Conservation (phyloP, 2,329 filamentous ascomycete species). For the Sordariomycetes sp. region DNA sequence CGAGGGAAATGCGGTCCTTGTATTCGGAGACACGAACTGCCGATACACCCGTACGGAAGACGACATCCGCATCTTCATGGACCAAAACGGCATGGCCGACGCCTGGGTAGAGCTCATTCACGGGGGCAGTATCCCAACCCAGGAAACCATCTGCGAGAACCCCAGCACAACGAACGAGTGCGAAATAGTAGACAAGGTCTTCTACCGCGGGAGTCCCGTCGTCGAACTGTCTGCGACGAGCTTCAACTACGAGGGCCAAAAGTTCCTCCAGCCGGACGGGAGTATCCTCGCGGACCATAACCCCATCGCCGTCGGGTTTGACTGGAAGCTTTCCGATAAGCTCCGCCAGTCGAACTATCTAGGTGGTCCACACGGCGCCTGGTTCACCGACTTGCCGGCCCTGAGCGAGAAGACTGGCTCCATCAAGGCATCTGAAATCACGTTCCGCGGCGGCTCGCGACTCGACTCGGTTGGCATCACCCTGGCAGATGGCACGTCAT, state of each 20-base stretch:
- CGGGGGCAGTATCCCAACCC: slow-evolving; percentile 28
- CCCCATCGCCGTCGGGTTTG: slow-evolving; percentile 43
- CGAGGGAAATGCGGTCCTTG: slow-evolving; percentile 44
- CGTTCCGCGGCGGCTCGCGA: slow-evolving; percentile 31
- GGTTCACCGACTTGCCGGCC: slow-evolving; percentile 39
- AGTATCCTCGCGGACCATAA: slow-evolving; percentile 51
- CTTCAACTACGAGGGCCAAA: slow-evolving; percentile 40
- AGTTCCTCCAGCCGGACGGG: slow-evolving; percentile 44
- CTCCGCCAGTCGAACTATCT: slow-evolving; percentile 30
- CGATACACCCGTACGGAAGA: slow-evolving; percentile 46
- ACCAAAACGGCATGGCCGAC: slow-evolving; percentile 39
- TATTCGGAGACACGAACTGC: slow-evolving; percentile 53
- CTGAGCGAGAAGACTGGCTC: slow-evolving; percentile 17
- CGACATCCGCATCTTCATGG: slow-evolving; percentile 34
- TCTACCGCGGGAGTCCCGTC: slow-evolving; percentile 39
- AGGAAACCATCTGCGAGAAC: slow-evolving; percentile 38
- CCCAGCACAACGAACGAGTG: slow-evolving; percentile 39
- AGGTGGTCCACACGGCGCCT: slow-evolving; percentile 34
- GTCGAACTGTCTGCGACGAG: slow-evolving; percentile 30
- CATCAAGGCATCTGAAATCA: slow-evolving; percentile 22
- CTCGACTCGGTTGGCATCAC: slow-evolving; percentile 36
- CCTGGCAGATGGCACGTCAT: slow-evolving; percentile 30
- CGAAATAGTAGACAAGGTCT: slow-evolving; percentile 55
- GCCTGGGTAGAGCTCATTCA: slow-evolving; percentile 43
- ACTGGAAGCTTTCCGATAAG: slow-evolving; percentile 21